Conservation (phyloP, 192 early-diverging fungal species). For the Linnemannia schmuckeri region DNA sequence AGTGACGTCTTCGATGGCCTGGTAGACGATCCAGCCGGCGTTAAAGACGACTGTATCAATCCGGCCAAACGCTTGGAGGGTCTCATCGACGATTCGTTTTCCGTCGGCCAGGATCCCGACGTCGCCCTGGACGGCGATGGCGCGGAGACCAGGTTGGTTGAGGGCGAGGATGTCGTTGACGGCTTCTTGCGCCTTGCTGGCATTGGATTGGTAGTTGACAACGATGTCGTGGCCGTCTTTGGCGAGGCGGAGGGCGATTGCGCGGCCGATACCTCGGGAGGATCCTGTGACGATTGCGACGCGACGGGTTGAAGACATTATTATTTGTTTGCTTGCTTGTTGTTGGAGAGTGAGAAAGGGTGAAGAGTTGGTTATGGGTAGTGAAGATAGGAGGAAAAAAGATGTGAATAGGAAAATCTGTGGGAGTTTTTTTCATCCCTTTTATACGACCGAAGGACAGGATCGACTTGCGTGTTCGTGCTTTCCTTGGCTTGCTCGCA, state of each 20-base stretch:
- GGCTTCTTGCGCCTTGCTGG: conserved; percentile 79
- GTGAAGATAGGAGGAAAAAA: neutral
- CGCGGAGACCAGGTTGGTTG: neutral
- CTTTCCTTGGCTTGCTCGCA: too few species aligned
- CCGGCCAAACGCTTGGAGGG: conserved; percentile 64
- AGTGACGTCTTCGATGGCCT: conserved; percentile 81
- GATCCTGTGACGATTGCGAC: conserved; percentile 94
- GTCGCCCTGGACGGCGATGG: conserved; percentile 78
- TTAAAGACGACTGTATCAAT: conserved; percentile 84
- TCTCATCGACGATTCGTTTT: conserved; percentile 80
- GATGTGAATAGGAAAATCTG: neutral
- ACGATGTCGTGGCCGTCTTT: conserved; percentile 70
- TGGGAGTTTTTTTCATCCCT: too few species aligned
- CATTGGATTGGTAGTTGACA: conserved; percentile 86
- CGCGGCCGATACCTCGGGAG: conserved; percentile 92
- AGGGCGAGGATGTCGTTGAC: conserved; percentile 76
- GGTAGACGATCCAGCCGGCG: conserved; percentile 89
- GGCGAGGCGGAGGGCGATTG: conserved; percentile 88
- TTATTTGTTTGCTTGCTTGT: neutral
- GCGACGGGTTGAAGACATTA: conserved; percentile 63
- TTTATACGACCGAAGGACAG: too few species aligned
- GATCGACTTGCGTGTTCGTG: too few species aligned
- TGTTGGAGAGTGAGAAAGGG: neutral
- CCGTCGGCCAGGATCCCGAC: conserved; percentile 88
- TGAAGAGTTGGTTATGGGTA: neutral